These are phyloP conservation scores for Setaria viridis DNA, from an alignment of 202 grass and related monocot species.

Conservation along the genomic window DNA sequence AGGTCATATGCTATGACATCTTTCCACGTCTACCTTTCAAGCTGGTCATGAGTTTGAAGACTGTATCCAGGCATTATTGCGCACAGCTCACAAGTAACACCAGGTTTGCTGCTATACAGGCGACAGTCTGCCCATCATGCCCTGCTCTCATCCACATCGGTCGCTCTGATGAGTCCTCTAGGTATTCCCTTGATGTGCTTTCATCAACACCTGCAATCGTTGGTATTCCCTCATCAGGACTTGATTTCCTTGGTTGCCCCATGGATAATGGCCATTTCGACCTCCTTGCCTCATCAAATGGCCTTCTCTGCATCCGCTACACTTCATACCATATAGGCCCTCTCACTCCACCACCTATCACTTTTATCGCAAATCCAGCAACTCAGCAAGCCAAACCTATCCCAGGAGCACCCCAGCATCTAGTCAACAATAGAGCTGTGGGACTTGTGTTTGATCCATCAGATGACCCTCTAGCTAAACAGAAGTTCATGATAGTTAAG, in stretches of 20 bases:
- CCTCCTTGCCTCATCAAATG: neutral
- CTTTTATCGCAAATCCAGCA: slow-evolving; percentile 3
- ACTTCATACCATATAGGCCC: neutral
- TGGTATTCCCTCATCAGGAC: neutral
- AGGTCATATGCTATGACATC: neutral
- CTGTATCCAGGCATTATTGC: neutral
- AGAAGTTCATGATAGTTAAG: slow-evolving; percentile 1
- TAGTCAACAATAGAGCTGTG: neutral
- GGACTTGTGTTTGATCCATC: slow-evolving; percentile 13
- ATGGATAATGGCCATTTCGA: neutral
- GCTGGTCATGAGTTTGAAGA: neutral
- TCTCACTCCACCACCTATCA: neutral
- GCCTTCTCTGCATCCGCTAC: slow-evolving; percentile 1
- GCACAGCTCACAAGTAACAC: neutral
- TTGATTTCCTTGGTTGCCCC: neutral
- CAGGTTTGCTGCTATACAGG: neutral
- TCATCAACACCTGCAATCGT: neutral
- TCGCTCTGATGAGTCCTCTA: neutral
- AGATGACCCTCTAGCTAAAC: neutral
- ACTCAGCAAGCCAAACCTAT: neutral
- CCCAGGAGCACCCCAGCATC: neutral
- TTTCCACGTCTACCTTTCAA: neutral
- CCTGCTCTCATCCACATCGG: neutral
- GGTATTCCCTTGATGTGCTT: neutral
- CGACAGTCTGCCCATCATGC: neutral